Percentiles rank a stretch among this genome's conserved stretches.
phyloP scores from a whole-genome alignment of 352 stramenopile species.

The Globisporangium apiculatum region DNA sequence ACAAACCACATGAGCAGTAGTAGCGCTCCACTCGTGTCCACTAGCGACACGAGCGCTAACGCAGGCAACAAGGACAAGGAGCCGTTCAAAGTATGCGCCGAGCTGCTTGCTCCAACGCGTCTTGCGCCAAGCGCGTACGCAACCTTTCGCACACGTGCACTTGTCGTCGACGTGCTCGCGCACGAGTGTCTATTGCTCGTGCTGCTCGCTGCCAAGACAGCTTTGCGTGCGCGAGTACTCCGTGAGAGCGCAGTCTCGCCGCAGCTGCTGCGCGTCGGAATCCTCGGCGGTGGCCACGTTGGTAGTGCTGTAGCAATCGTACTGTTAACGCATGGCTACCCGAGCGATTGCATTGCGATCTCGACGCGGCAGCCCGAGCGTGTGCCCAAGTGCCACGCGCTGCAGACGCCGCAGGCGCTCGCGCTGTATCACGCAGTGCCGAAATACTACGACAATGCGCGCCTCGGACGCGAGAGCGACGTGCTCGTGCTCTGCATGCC shows the following conservation, averaged over 20 bases:
- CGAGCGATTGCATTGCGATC: constrained; percentile 24
- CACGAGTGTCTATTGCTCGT: constrained; percentile 14
- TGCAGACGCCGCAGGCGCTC: constrained; percentile 17
- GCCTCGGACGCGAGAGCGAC: constrained; percentile 41
- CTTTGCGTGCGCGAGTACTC: too few relatives aligned
- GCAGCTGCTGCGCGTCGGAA: constrained; percentile 9
- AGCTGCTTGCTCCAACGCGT: background rate
- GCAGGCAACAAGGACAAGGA: background rate
- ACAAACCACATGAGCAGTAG: background rate
- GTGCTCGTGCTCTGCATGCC: constrained; percentile 59
- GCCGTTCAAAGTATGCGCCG: background rate
- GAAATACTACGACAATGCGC: constrained; percentile 55
- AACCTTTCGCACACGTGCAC: background rate
- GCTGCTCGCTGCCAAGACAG: background rate
- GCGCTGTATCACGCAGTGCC: constrained; percentile 28
- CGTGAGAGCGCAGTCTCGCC: too few relatives aligned
- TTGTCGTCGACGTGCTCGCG: constrained; percentile 1
- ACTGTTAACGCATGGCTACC: constrained; percentile 36
- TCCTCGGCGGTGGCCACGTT: constrained; percentile 49
- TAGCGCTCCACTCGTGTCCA: background rate
- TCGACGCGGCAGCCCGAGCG: constrained; percentile 58
- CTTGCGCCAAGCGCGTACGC: background rate
- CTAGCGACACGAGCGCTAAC: too few relatives aligned
- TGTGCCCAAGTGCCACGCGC: constrained; percentile 26
- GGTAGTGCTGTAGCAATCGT: constrained; percentile 41